These are phyloP conservation scores for Helianthus tuberosus DNA, from an alignment of 129 eudicot species.

Conservation along the genomic window DNA sequence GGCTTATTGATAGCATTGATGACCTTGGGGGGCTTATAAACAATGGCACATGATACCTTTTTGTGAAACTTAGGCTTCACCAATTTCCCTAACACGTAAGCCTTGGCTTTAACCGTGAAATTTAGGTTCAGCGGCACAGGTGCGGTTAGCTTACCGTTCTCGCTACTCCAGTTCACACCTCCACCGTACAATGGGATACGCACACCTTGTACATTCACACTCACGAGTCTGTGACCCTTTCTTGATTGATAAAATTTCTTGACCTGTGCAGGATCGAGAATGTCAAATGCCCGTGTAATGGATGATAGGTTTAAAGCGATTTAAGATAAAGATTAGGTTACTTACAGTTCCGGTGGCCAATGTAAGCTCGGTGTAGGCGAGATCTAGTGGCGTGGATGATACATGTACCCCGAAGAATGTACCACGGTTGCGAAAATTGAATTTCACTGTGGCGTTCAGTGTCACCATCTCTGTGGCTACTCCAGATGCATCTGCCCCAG, in stretches of 20 bases:
- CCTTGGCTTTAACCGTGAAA: constrained; percentile 69
- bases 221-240: constrained; percentile 64
- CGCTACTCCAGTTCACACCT: constrained; percentile 53
- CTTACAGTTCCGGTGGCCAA: constrained; percentile 80
- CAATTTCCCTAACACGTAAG: constrained; percentile 71
- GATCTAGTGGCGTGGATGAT: constrained; percentile 66
- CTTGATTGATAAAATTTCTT: constrained; percentile 72
- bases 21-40: constrained; percentile 61
- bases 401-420: constrained; percentile 95
- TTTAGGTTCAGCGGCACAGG: constrained; percentile 63
- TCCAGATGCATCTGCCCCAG: constrained; percentile 77
- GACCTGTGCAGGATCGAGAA: constrained; percentile 36
- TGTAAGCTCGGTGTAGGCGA: constrained; percentile 56
- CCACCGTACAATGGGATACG: constrained; percentile 76
- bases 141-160: constrained; percentile 48
- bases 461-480: constrained; percentile 87
- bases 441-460: constrained; percentile 65
- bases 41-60: constrained; percentile 52
- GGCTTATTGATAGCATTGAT: constrained; percentile 47
- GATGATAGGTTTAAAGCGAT: neutral
- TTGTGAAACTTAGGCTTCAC: constrained; percentile 78
- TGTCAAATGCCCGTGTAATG: neutral
- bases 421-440: constrained; percentile 63
- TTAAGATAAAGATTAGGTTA: neutral
- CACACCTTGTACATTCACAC: constrained; percentile 52